Conservation (phyloP, 352 stramenopile species). For the Phytopythium sindhum region DNA sequence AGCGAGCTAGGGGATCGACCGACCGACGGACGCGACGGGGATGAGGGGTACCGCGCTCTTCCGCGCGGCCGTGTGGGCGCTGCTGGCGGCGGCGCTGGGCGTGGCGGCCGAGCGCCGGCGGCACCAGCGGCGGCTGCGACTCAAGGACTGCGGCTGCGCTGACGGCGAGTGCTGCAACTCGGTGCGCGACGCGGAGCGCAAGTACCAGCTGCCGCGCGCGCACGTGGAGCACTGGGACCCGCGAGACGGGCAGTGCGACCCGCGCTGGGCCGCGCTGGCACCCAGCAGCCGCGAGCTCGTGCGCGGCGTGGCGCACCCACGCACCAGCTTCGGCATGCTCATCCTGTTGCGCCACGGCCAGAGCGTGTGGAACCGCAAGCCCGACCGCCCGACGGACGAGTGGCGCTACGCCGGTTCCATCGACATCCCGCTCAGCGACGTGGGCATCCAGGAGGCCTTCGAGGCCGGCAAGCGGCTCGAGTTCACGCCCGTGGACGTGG, state of each 20-base stretch:
- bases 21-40: background rate
- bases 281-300: constrained; percentile 12
- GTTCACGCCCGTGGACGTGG: constrained; percentile 74
- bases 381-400: constrained; percentile 57
- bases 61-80: constrained; percentile 11
- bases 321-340: constrained; percentile 68
- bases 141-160: constrained; percentile 42
- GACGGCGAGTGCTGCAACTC: constrained; percentile 82
- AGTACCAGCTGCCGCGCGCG: constrained; percentile 67
- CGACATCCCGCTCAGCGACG: constrained; percentile 77
- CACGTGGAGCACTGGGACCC: constrained; percentile 73
- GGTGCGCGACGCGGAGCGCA: constrained; percentile 44
- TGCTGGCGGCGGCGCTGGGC: constrained; percentile 15
- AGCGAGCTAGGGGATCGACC: too few species aligned
- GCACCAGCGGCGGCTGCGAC: constrained; percentile 15
- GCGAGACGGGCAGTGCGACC: constrained; percentile 48
- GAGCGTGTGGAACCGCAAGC: constrained; percentile 86
- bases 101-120: constrained; percentile 29
- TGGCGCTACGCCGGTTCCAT: constrained; percentile 84
- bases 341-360: constrained; percentile 83
- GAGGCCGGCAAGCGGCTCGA: constrained; percentile 73
- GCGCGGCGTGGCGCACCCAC: constrained; percentile 20
- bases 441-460: constrained; percentile 81
- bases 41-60: constrained; percentile 1
- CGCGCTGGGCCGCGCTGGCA: constrained; percentile 51